Percentiles rank a stretch among this genome's conserved stretches.
Evolutionary conservation across 805 yeast genomes (phyloP).

Genomic region (Kluyveromyces wickerhamii): DNA sequence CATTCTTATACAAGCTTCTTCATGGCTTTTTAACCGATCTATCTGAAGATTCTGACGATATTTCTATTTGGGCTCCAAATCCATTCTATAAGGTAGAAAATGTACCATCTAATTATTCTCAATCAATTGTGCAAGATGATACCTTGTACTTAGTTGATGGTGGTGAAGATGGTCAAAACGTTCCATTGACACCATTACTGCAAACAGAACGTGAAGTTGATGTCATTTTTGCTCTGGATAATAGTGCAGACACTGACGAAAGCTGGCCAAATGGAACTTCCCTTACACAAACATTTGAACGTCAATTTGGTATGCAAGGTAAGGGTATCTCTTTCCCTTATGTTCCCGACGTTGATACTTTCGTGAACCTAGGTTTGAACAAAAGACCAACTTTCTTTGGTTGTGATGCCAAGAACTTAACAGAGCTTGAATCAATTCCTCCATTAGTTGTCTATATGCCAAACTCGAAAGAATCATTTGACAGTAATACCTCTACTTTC

Average conservation of each 20-base stretch:
- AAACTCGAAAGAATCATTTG: constrained; percentile 57
- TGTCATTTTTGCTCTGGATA: constrained; percentile 56
- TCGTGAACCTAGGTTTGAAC: constrained; percentile 53
- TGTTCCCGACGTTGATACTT: constrained; percentile 64
- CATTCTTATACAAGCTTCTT: constrained; percentile 41
- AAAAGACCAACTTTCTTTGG: constrained; percentile 76
- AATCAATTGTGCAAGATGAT: constrained; percentile 34
- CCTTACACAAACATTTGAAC: constrained; percentile 44
- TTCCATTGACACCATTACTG: constrained; percentile 55
- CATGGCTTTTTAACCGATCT: constrained; percentile 38
- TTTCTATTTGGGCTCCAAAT: constrained; percentile 64
- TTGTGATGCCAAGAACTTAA: constrained; percentile 59
- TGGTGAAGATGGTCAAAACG: constrained; percentile 60
- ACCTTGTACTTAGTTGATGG: constrained; percentile 59
- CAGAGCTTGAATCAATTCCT: constrained; percentile 46
- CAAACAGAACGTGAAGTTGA: constrained; percentile 57
- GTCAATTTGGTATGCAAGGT: constrained; percentile 48
- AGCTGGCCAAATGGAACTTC: constrained; percentile 66
- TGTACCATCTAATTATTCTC: constrained; percentile 27
- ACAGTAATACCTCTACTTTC: constrained; percentile 67
- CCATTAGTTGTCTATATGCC: constrained; percentile 77
- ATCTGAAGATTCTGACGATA: constrained; percentile 49
- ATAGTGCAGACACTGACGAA: constrained; percentile 56
- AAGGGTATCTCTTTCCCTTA: constrained; percentile 66
- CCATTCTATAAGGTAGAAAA: constrained; percentile 49